A percentile compares a stretch with the other conserved stretches of the same genome.
Conservation (phyloP, 495 filamentous ascomycete species). For the Aspergillus sclerotioniger region DNA sequence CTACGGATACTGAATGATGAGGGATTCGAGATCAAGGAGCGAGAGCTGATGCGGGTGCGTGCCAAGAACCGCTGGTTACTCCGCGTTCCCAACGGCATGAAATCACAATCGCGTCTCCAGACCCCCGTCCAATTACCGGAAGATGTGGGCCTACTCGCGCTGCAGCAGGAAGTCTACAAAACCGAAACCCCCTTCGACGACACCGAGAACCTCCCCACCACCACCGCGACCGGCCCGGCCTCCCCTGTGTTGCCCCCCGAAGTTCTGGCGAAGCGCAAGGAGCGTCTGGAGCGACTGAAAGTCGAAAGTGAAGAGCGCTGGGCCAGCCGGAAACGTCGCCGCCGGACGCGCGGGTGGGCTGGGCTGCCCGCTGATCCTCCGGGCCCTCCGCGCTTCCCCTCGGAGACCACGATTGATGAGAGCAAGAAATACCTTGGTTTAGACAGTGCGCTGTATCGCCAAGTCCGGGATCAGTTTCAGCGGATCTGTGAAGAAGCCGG, state of each 20-base stretch:
- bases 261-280: slow-evolving; percentile 53
- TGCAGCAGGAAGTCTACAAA: slow-evolving; percentile 46
- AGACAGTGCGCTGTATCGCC: slow-evolving; percentile 59
- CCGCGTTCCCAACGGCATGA: slow-evolving; percentile 58
- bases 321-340: slow-evolving; percentile 65
- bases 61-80: slow-evolving; percentile 63
- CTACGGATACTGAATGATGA: slow-evolving; percentile 64
- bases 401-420: slow-evolving; percentile 79
- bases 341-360: slow-evolving; percentile 68
- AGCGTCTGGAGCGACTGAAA: slow-evolving; percentile 56
- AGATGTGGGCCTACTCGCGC: slow-evolving; percentile 39
- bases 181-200: slow-evolving; percentile 29
- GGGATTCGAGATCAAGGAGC: slow-evolving; percentile 68
- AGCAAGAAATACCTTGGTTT: slow-evolving; percentile 67
- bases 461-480: slow-evolving; percentile 66
- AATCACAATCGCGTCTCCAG: slow-evolving; percentile 31
- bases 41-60: slow-evolving; percentile 65
- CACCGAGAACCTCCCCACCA: slow-evolving; percentile 17
- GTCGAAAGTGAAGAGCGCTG: slow-evolving; percentile 63
- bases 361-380: slow-evolving; percentile 73
- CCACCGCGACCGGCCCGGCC: slow-evolving; percentile 14
- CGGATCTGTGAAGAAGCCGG: slow-evolving; percentile 62
- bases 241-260: slow-evolving; percentile 50
- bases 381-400: slow-evolving; percentile 72
- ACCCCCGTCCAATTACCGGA: slow-evolving; percentile 28